Evolutionary conservation across 1,284 basidiomycete genomes (phyloP).

Genomic region (Ceratobasidium sp.): DNA sequence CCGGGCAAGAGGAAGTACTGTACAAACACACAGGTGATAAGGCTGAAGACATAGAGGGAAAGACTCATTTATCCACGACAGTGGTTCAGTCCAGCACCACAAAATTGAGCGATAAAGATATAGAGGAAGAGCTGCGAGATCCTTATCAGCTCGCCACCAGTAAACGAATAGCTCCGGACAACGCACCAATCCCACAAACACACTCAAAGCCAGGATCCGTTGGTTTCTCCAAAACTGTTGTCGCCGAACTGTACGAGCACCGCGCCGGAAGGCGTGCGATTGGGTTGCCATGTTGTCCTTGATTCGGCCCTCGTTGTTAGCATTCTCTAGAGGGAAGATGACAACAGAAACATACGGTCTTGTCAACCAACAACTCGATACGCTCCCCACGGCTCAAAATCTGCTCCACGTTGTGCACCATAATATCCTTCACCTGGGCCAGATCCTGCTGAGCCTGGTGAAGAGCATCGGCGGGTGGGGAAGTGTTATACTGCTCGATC

Average conservation of each 20-base stretch:
- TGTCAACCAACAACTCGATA: slow-evolving; percentile 95
- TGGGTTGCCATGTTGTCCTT: slow-evolving; percentile 89
- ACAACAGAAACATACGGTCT: slow-evolving; percentile 62
- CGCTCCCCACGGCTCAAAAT: slow-evolving; percentile 94
- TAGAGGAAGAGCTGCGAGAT: slow-evolving; percentile 70
- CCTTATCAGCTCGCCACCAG: slow-evolving; percentile 11
- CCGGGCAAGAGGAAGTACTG: not conserved
- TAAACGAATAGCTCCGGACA: slow-evolving; percentile 35
- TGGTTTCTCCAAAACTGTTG: slow-evolving; percentile 98
- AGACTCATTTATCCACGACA: slow-evolving; percentile 52
- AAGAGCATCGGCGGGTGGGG: slow-evolving; percentile 92
- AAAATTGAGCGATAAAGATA: slow-evolving; percentile 84
- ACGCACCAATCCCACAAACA: slow-evolving; percentile 79
- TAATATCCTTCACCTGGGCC: slow-evolving; percentile 94
- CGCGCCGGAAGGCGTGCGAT: slow-evolving; percentile 93
- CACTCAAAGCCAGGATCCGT: slow-evolving; percentile 74
- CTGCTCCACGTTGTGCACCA: slow-evolving; percentile 96
- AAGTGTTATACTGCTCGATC: slow-evolving; percentile 86
- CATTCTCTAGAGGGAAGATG: not conserved
- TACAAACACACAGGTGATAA: slow-evolving; percentile 25
- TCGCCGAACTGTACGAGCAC: slow-evolving; percentile 83
- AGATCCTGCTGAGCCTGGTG: slow-evolving; percentile 89
- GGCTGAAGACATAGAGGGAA: not conserved
- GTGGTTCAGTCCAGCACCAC: slow-evolving; percentile 76
- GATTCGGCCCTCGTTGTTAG: not conserved